Base-by-base conservation (phyloP, 2,329 filamentous ascomycete species). In the Beauveria scarabaeidicola region DNA sequence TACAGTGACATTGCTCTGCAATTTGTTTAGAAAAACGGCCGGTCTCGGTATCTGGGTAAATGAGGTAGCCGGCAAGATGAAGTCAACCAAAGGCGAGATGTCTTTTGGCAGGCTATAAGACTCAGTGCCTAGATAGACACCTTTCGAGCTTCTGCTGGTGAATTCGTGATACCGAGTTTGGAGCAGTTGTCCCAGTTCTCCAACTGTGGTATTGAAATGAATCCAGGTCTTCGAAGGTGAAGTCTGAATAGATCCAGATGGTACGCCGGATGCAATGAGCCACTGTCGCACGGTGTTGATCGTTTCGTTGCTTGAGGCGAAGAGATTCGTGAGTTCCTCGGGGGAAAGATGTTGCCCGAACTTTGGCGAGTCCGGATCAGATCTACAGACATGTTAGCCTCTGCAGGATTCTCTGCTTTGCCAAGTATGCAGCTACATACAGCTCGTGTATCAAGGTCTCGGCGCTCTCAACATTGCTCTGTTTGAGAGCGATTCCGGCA, bases 241-340 rank as follows among this genome's bases (percentile, higher is more conserved):
- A 48, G 81, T 74, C 43, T 70, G 70, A 52, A 85, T 72, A 5
- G 79, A 75, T 3, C 72, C 70, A 2, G 68, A 65, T 32, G 73
- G 65, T 57, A 86, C 80, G 5, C 82, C 83, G 46, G 77, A 74
- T 10, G 68, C 66, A n/a, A 73, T 67, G 6, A 85, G 74, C 82
- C 82, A 86, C 8, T 73, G 65, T 64, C 75, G 75, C n/a, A 84
- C 79, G 2, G 76, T 70, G 19, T 77, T 70, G 5, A 83, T 74
- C 2, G 78, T 70, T 41, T 80, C 76, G 13, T 69, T 60, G 9
- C 63, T 44, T 6, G 58, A 51, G 11, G 58, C 48, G 21, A 60
- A 60, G 3, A 60, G 51, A 1, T 29, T 21, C 15, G 40, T 50
- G 1, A 47, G 27, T 38, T 60, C 29, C 2, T 23, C 32, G 2